Conservation (phyloP, 2,329 filamentous ascomycete species). For the Fusarium nodosum region DNA sequence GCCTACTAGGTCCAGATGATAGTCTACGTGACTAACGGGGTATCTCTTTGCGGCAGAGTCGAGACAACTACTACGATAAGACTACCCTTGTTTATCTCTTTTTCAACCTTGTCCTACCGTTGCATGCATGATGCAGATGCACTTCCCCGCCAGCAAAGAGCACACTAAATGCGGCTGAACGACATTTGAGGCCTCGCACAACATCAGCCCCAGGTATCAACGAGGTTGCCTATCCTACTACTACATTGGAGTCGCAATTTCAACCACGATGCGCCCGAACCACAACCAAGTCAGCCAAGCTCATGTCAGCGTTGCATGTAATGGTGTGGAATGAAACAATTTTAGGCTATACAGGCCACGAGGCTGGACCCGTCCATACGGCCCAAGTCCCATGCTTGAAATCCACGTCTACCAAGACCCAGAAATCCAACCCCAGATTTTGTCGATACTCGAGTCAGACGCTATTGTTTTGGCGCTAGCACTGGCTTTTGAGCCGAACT, state of each 20-base stretch:
- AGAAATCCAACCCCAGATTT: slow-evolving; percentile 25
- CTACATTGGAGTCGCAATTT: slow-evolving; percentile 1
- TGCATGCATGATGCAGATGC: slow-evolving; percentile 14
- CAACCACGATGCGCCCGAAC: background rate
- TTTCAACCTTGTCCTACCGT: background rate
- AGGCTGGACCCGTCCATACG: slow-evolving; percentile 3
- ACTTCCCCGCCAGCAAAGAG: slow-evolving; percentile 7
- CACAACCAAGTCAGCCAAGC: background rate
- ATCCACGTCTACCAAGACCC: slow-evolving; percentile 6
- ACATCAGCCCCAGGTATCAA: slow-evolving; percentile 6
- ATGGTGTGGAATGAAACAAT: background rate
- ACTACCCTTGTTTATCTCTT: slow-evolving; percentile 2
- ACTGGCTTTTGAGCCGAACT: slow-evolving; percentile 12
- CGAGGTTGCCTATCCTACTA: background rate
- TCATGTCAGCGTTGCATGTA: slow-evolving; percentile 25
- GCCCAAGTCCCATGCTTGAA: background rate
- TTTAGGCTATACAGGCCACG: background rate
- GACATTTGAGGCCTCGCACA: slow-evolving; percentile 9
- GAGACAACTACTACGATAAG: background rate
- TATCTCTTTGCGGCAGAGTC: slow-evolving; percentile 8
- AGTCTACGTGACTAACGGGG: slow-evolving; percentile 18
- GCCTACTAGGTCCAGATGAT: slow-evolving; percentile 7
- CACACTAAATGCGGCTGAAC: slow-evolving; percentile 1
- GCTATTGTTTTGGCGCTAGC: slow-evolving; percentile 4
- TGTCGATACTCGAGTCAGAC: slow-evolving; percentile 27